Base-by-base conservation (phyloP, 192 early-diverging fungal genomes). In the Fimicolochytrium jonesii region DNA sequence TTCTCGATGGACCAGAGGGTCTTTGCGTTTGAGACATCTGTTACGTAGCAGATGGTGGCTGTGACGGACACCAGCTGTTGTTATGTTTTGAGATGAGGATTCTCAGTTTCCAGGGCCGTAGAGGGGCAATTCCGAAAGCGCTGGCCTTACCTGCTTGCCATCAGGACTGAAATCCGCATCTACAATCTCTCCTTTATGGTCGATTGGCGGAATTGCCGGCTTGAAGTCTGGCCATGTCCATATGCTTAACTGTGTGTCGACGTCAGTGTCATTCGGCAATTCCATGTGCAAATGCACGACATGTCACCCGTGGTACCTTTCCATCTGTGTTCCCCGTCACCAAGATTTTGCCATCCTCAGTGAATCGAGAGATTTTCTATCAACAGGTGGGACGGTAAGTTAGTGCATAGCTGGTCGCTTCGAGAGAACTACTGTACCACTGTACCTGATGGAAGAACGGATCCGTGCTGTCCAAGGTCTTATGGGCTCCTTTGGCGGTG, bases 281-380 rank as follows among this genome's bases (percentile, higher is more conserved):
- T n/a, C n/a, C n/a, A n/a, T n/a, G n/a, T n/a, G n/a, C n/a, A n/a
- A n/a, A n/a, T n/a, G n/a, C n/a, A n/a, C n/a, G 11, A 23, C 23
- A 20, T 32, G 30, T 28, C 11, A n/a, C n/a, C n/a, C n/a, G n/a
- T n/a, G n/a, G 59, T 70, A 86, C 85, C 56, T 79, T 77, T 33
- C 88, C 88, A 52, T 90, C 87, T 4, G 90, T 86, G 45, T 81
- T 81, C 13, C 85, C 90, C 2, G 82, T 83, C 18, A 83, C 75
- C 20, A 92, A 53, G 35, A 82, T 60, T 37, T 70, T 76, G 20
- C 90, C 90, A 68, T 88, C 82, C 23, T 72, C 69, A 64, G 76
- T 86, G 68, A 89, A 90, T 17, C 77, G 64, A n/a, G 72, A 75
- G 2, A 82, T 80, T 77, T 42, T 59, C 17, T 56, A 30, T 10